Base-by-base conservation (phyloP, 805 yeast species). In the Teunomyces barrocoloradensis region DNA sequence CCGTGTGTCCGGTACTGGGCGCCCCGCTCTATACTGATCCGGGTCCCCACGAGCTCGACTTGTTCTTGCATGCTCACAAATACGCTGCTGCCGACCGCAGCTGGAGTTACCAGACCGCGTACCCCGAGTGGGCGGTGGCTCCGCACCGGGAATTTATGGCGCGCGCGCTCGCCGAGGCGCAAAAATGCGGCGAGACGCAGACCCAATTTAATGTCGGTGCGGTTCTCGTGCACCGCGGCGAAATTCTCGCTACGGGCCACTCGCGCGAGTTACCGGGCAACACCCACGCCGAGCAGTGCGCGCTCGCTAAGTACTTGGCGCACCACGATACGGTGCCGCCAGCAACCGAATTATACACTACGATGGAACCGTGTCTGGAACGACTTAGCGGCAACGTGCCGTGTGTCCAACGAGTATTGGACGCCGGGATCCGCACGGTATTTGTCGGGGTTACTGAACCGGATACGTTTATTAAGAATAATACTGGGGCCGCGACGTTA, bases 281-380 rank as follows among this genome's bases (percentile, higher is more conserved):
- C 65, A 92, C 99, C 0, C 99, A 92, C 64, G 99, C 99, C 3
- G 99, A 94, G 59, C 97, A 94, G 63, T 86, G 95, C 71, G 97
- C 97, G 0, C 61, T 94, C 47, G 86, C 83, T 28, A 94, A 94
- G 64, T 85, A 84, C 55, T 80, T 74, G 47, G 55, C 60, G 5
- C 56, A 65, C 33, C 62, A 66, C 1, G 71, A 71, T 3, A 68
- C 67, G 2, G 72, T 89, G 2, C 97, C 97, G 0, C 60, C 57
- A 6, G 96, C 96, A 0, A 81, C 94, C 0, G 88, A 87, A 33
- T 65, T 94, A 10, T 94, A 88, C 64, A 92, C 98, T 0, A 89
- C 97, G 0, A 94, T 94, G 98, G 99, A 94, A 61, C 99, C 99
- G 0, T 94, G 99, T 62, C 84, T 96, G 5, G 78, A 80, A 47